Base-by-base conservation (phyloP, 495 filamentous ascomycete species). In the Staphylotrichum longicolle region DNA sequence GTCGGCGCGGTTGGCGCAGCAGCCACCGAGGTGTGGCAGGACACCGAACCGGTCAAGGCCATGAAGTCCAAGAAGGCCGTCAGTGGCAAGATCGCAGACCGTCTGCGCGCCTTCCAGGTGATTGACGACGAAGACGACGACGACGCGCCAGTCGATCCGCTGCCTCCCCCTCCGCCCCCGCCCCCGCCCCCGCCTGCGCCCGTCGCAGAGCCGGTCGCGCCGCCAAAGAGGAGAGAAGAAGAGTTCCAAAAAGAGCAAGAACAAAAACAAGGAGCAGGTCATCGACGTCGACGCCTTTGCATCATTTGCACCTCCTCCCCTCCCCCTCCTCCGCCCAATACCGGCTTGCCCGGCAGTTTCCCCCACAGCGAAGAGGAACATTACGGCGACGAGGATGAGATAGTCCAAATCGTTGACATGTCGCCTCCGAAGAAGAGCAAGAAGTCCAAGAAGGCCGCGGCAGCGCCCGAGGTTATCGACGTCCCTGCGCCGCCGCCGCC, bases 61-160 rank as follows among this genome's bases (percentile, higher is more conserved):
- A 74, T 62, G 51, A 77, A 75, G 63, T 67, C 66, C 39, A 74
- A 73, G 62, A 82, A 79, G 70, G 68, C 76, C 35, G 74, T 77
- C 46, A 67, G 71, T 49, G 72, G 76, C 54, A 85, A 80, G 69
- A 76, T 85, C 70, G 75, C 80, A 47, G 78, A 83, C 48, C 75
- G 75, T 57, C 72, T 83, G 41, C 78, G 74, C 67, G 77, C 82
- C 40, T 85, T 83, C 66, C 79, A 83, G 71, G 66, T 75, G 47
- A 61, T 69, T 54, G 68, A 77, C 81, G 64, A 80, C 73, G 63
- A 80, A 77, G 55, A 59, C 56, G 50, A 62, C 37, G 34, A 53
- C 50, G 46, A 51, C 40, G 58, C 44, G 7, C 58, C 34, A 39
- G 7, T 42, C 45, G 52, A 57, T 3, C 30, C 62, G 12, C 60